A percentile compares a stretch with the other conserved stretches of the same genome.
These are phyloP conservation scores for Saccharomycopsis babjevae DNA, from an alignment of 805 yeast genomes.

Conservation along the genomic window DNA sequence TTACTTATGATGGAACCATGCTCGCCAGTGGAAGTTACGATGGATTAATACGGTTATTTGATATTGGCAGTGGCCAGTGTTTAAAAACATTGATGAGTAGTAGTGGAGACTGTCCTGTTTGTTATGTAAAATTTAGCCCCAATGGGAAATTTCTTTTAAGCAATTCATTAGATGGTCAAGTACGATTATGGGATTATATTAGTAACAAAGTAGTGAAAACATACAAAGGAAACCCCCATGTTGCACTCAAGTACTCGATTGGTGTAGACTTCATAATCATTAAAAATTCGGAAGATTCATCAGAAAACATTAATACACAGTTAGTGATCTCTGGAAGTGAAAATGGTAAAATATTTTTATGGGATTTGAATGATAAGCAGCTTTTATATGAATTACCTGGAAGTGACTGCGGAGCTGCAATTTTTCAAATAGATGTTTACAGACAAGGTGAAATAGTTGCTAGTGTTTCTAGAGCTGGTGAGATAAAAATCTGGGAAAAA, in stretches of 20 bases:
- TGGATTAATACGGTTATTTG: conserved; percentile 83
- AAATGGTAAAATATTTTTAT: conserved; percentile 39
- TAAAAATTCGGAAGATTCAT: conserved; percentile 7
- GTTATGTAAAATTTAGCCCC: conserved; percentile 62
- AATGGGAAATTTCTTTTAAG: conserved; percentile 74
- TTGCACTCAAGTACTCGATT: conserved; percentile 45
- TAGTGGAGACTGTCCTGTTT: conserved; percentile 67
- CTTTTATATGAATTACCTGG: conserved; percentile 24
- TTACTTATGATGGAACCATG: conserved; percentile 71
- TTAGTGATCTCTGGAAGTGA: conserved; percentile 56
- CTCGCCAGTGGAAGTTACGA: conserved; percentile 83
- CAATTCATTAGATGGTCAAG: conserved; percentile 67
- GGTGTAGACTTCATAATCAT: conserved; percentile 38
- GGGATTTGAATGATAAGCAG: conserved; percentile 59
- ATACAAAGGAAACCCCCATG: conserved; percentile 27
- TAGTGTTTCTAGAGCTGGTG: conserved; percentile 25
- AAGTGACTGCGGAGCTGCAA: conserved; percentile 20
- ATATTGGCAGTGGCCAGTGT: conserved; percentile 83
- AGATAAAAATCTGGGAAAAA: conserved; percentile 5
- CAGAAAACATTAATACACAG: conserved; percentile 25
- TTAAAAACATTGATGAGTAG: conserved; percentile 80
- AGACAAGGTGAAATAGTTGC: conserved; percentile 31
- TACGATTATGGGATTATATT: conserved; percentile 82
- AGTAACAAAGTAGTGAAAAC: conserved; percentile 73
- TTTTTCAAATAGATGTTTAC: conserved; percentile 32